These are phyloP conservation scores for Fusarium multiceps DNA, from an alignment of 2,329 filamentous ascomycete species.

Conservation along the genomic window DNA sequence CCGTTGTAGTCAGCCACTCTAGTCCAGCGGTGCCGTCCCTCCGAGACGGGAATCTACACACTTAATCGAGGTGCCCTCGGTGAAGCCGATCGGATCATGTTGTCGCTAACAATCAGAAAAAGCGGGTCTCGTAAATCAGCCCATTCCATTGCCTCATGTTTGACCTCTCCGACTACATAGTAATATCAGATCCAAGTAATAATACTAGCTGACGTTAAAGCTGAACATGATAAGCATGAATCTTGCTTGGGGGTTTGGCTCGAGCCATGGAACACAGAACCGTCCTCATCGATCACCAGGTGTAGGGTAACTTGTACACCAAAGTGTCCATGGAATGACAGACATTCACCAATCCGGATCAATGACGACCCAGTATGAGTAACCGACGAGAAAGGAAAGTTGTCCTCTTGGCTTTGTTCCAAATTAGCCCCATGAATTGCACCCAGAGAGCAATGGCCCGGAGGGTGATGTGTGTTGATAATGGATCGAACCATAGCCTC, in stretches of 20 bases:
- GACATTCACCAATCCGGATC: background rate
- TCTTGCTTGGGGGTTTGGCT: too few relatives aligned
- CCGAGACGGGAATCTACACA: background rate
- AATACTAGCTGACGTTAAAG: too few relatives aligned
- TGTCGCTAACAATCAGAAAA: background rate
- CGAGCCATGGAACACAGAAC: background rate
- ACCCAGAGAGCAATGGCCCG: too few relatives aligned
- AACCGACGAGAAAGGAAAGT: background rate
- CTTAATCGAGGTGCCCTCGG: conserved; percentile 1
- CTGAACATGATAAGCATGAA: background rate
- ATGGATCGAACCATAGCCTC: background rate
- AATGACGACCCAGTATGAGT: background rate
- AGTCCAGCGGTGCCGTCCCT: conserved; percentile 6
- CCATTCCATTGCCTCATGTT: background rate
- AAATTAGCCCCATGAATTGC: background rate
- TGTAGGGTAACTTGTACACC: background rate
- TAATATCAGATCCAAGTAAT: too few relatives aligned
- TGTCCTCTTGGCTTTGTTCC: background rate
- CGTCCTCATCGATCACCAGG: background rate
- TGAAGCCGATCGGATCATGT: conserved; percentile 13
- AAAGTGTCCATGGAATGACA: background rate
- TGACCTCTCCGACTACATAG: too few relatives aligned
- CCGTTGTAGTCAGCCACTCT: conserved; percentile 2
- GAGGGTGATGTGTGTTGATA: too few relatives aligned
- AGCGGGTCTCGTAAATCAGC: conserved; percentile 12